Base-by-base conservation (phyloP, 306 rosid genomes). In the Prunus kanzakura region DNA sequence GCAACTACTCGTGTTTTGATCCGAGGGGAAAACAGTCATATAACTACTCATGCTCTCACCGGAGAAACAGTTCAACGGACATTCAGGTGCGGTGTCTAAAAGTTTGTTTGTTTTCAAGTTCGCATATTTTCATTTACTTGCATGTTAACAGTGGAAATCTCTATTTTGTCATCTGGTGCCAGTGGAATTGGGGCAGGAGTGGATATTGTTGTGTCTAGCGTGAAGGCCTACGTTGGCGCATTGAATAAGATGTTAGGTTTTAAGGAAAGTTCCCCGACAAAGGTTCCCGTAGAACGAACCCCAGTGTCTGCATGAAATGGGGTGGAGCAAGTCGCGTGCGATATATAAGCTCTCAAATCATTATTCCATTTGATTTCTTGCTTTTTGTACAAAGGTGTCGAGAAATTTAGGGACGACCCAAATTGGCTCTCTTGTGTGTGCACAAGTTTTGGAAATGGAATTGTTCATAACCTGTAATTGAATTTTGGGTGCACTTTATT, bases 121-220 rank as follows among this genome's bases (percentile, higher is more conserved):
- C 50, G 58, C 72, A 69, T 66, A 62, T 61, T 66, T 78, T 76
- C 45, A 65, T 83, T 65, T 73, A 19, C 66, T 16, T 20, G 72
- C 74, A 45, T 65, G 64, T 69, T 43, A 25, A 12, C 4, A 18
- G 29, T 32, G 19, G 20, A 9, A 61, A 71, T 52, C 66, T 57
- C 19, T 19, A 11, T 67, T 58, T 4, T 67, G 19, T 63, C 11
- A 32, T 74, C 47, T 64, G 62, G 62, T 79, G 63, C 11, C 82
- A 96, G 99, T 78, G 99, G 98, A 54, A 86, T 49, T 3, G 98
- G 97, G 57, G 93, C 96, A 5, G 96, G 98, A 79, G 88, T 93
- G 99, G 99, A 96, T 77, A 87, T 96, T 62, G 96, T 92, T 67
- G 99, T 92, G 46, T 93, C 97, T 74, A 96, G 99, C 82, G 97